These are phyloP conservation scores for Penicillium occitanis DNA, from an alignment of 2,329 filamentous ascomycete species.

Conservation along the genomic window DNA sequence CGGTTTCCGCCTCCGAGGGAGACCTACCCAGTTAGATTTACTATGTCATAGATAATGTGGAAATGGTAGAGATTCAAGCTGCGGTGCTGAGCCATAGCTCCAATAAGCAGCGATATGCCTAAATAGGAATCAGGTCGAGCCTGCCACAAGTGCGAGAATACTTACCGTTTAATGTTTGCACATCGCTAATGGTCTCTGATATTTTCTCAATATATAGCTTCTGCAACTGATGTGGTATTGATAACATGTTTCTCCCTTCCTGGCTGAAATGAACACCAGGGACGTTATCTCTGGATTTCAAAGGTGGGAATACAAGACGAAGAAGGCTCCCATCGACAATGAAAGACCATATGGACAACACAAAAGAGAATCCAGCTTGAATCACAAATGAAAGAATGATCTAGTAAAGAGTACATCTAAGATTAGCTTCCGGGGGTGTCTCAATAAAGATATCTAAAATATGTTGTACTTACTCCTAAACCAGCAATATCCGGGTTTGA, in stretches of 20 bases:
- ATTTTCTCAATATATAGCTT: neutral
- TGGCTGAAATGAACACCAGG: neutral
- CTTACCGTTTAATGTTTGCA: conserved; percentile 14
- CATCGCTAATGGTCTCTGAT: neutral
- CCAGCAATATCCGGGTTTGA: conserved; percentile 16
- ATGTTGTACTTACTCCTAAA: neutral
- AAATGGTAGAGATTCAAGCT: conserved; percentile 10
- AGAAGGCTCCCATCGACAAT: neutral
- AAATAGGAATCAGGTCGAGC: neutral
- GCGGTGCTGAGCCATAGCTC: neutral
- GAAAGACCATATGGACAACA: conserved; percentile 1
- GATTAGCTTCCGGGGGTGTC: neutral
- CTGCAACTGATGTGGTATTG: neutral
- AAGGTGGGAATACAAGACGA: neutral
- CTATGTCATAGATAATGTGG: conserved; percentile 9
- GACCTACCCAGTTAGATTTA: conserved; percentile 7
- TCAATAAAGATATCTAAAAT: neutral
- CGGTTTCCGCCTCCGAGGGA: neutral
- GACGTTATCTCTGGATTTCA: neutral
- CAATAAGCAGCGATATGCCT: conserved; percentile 14
- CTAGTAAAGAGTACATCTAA: neutral
- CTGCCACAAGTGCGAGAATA: neutral
- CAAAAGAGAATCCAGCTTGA: conserved; percentile 4
- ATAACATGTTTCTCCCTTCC: neutral
- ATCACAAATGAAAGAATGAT: conserved; percentile 12